phyloP scores from a whole-genome alignment of 2,329 filamentous ascomycete genomes.

The Xylariaceae sp. region DNA sequence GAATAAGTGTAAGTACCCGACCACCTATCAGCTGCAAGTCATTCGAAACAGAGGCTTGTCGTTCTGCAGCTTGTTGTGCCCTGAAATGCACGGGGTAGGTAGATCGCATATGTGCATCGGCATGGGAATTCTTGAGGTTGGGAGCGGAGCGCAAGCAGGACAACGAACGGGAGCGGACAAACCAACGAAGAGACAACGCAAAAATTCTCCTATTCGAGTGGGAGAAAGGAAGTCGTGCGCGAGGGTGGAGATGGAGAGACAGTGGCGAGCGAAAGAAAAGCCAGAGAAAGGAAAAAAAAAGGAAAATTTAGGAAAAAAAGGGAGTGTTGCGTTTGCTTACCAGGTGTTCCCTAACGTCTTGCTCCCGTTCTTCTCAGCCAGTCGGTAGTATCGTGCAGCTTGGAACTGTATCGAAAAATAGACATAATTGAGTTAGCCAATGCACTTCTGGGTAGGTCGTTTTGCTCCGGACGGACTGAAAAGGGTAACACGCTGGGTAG shows the following conservation, averaged over 20 bases:
- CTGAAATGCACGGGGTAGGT: constrained; percentile 24
- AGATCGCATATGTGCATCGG: constrained; percentile 18
- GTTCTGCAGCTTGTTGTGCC: constrained; percentile 21
- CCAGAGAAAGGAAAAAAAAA: not conserved
- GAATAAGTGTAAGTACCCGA: constrained; percentile 23
- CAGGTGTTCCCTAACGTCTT: constrained; percentile 93
- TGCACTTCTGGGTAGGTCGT: constrained; percentile 35
- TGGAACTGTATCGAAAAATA: constrained; percentile 64
- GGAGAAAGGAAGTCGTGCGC: not conserved
- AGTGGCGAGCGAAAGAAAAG: not conserved
- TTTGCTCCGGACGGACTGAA: constrained; percentile 8
- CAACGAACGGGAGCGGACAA: constrained; percentile 1
- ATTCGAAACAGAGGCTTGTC: constrained; percentile 22
- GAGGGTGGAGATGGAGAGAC: constrained; percentile 11
- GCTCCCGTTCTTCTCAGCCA: constrained; percentile 81
- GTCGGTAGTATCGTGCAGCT: constrained; percentile 84
- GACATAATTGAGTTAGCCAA: constrained; percentile 44
- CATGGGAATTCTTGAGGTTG: constrained; percentile 4
- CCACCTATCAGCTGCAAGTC: constrained; percentile 34
- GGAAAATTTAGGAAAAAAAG: constrained; percentile 8
- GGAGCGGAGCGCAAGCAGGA: not conserved
- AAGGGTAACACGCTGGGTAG: not conserved
- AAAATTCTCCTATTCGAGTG: not conserved
- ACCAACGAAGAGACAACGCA: constrained; percentile 1
- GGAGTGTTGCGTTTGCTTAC: constrained; percentile 52